phyloP scores from a whole-genome alignment of 495 filamentous ascomycete species.

The Talaromyces proteolyticus region DNA sequence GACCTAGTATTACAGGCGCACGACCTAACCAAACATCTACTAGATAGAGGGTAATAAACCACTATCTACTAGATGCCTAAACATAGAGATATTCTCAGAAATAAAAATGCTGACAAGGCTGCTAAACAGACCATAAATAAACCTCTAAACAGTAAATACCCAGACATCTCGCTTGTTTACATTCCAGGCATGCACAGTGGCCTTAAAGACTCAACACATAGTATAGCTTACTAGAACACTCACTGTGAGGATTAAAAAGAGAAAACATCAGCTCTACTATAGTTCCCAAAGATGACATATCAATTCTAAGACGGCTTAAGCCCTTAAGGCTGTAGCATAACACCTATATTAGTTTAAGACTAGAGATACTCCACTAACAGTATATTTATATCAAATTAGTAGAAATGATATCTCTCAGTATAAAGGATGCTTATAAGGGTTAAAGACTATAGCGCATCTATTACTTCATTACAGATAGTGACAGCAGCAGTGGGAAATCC shows the following conservation, averaged over 20 bases:
- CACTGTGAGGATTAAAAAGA: no score
- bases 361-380: no score
- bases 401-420: no score
- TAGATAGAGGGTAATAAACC: background rate
- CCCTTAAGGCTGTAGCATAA: no score
- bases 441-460: background rate
- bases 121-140: constrained; percentile 1
- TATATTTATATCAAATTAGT: no score
- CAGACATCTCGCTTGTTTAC: background rate
- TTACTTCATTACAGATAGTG: background rate
- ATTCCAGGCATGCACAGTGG: background rate
- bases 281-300: no score
- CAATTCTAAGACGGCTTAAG: no score
- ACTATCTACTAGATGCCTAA: constrained; percentile 9
- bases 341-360: no score
- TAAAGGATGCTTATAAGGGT: no score
- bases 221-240: no score
- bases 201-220: no score
- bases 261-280: no score
- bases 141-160: background rate
- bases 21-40: background rate
- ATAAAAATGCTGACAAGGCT: constrained; percentile 9
- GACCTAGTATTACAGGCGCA: background rate
- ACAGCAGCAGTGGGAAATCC: background rate
- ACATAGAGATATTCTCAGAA: constrained; percentile 9